A percentile compares a stretch with the other conserved stretches of the same genome.
Conservation (phyloP, 805 yeast genomes). For the Candida rishiriensis region DNA sequence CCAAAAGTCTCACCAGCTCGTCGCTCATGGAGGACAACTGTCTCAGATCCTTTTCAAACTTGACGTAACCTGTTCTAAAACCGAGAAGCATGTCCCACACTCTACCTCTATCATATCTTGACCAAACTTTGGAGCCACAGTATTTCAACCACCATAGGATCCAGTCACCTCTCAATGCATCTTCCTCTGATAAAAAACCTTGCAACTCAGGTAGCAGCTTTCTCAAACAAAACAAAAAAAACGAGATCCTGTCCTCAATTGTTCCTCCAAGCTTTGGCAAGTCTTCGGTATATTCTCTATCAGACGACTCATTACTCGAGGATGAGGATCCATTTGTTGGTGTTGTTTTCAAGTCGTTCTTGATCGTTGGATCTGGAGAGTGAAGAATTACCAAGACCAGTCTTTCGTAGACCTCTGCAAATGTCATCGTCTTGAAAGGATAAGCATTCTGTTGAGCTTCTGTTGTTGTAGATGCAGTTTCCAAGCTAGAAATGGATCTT, state of each 20-base stretch:
- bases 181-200: conserved; percentile 75
- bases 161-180: conserved; percentile 79
- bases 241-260: conserved; percentile 60
- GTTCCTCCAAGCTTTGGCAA: conserved; percentile 47
- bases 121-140: conserved; percentile 82
- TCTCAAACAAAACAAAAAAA: conserved; percentile 60
- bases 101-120: conserved; percentile 76
- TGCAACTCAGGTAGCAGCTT: conserved; percentile 71
- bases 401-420: conserved; percentile 71
- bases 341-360: conserved; percentile 14
- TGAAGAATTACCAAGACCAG: conserved; percentile 71
- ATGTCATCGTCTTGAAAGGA: conserved; percentile 41
- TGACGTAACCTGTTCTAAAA: conserved; percentile 47
- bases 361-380: conserved; percentile 48
- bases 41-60: conserved; percentile 22
- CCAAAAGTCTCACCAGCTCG: conserved; percentile 31
- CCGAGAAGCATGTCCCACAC: conserved; percentile 87
- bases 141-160: conserved; percentile 92
- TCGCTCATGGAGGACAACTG: conserved; percentile 17
- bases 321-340: conserved; percentile 1
- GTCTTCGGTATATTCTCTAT: conserved; percentile 20
- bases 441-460: conserved; percentile 2
- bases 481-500: conserved; percentile 21
- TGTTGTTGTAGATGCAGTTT: conserved; percentile 14
- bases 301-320: conserved; percentile 11